Evolutionary conservation across 2,329 filamentous ascomycete species (phyloP), one percentile per base, ranked within the genome.

Genomic region (Alternaria dauci): DNA sequence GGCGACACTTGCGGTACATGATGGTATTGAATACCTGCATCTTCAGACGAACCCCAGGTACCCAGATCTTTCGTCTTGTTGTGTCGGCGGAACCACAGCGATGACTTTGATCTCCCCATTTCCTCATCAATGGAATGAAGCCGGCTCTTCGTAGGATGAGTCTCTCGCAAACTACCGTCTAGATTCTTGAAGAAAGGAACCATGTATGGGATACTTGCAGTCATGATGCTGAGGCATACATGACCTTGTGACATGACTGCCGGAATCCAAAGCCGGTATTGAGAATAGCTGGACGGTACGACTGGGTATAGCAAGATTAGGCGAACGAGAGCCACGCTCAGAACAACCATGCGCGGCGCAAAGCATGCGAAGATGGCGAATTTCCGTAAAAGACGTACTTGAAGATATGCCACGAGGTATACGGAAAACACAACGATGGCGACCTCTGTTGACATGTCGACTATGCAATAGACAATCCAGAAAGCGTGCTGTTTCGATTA

Each of bases 161-260:
- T 58, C 39, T 67, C 61, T 47, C 65, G 65, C 9, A 68, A 50
- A 5, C 58, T 66, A 3, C 62, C 57, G 16, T 73, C 70, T 0
- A 71, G 32, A 25, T 61, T 60, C 34, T 68, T 69, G 48, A 76
- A 73, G 47, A 72, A 72, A 1, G 71, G 71, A 7, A 74, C 66
- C 68, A 78, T 72, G 46, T 73, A 76, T 5, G 73, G 76, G 32
- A 78, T 73, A 52, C 74, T 75, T 30, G 73, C 75, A 8, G 76
- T 78, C 8, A 64, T 67, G 26, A 78, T 72, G 41, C 68, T 71
- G 5, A 71, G 50, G 41, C 70, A 76, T 2, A 75, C 65, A 11
- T 77, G 73, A 0, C 69, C 56, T 36, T 76, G 68, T 1, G 72
- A 71, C 26, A 71, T 67, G 42, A 78, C 63, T 8, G 69, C 58